Evolutionary conservation across 2,329 filamentous ascomycete genomes (phyloP), one percentile per base, ranked within the genome.

Genomic region (Ascochyta fabae): DNA sequence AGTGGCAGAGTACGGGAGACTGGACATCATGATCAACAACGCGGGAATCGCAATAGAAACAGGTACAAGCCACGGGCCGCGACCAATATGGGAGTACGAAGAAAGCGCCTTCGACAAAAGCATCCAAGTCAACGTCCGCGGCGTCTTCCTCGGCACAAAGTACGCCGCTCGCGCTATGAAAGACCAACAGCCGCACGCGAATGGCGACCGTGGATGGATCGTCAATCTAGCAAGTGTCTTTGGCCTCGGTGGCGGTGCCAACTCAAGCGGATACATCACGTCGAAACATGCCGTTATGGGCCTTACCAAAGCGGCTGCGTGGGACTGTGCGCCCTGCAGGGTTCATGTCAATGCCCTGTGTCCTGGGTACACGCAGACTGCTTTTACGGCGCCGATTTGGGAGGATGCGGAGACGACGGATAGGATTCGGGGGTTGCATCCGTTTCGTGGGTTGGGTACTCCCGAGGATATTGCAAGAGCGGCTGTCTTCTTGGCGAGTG

Each of bases 301-400:
- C n/a, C 57, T 84, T 4, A 85, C 82, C 0, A 75, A 77, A 31
- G 70, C 78, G 8, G 73, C 82, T 0, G 82, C 82, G 0, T 56
- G 81, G 33, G 83, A 85, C 36, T 83, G 82, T 58, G 82, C 79
- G 0, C 65, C 66, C 0, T 65, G 79, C 10, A 70, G 76, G 0
- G 82, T 85, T 24, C 82, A 85, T 56, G 77, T 79, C 31, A 85
- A 85, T 60, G 81, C 81, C 0, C 74, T 85, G 5, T 83, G 81
- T 48, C 83, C 83, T 4, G 83, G 83, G 6, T 84, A 70, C 35
- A 70, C 66, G 16, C 60, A 59, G 27, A 71, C 70, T 3, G 61
- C 67, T 1, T 69, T 75, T 59, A 73, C 67, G 15, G 48, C 59
- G 4, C 40, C 41, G 2, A 33, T 72, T n/a, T 50, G 64, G 36